Base-by-base conservation (phyloP, 2,329 filamentous ascomycete species). In the Lachnellula suecica region DNA sequence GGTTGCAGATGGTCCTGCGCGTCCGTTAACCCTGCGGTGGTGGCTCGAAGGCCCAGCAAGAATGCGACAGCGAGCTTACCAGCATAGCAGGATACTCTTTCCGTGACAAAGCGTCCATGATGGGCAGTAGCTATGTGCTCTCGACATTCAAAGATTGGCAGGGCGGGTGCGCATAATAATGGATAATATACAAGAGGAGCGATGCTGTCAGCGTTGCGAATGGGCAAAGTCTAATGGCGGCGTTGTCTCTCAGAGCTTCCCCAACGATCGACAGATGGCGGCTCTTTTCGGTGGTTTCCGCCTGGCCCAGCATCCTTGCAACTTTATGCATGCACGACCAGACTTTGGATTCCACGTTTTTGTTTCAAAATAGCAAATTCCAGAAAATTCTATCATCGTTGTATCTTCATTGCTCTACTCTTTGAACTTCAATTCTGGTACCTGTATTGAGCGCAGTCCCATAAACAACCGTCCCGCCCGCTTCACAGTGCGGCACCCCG, bases 41-140 rank as follows among this genome's bases (percentile, higher is more conserved):
- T 47, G 47, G 20, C 49, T 13, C n/a, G n/a, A n/a, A n/a, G n/a
- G n/a, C n/a, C n/a, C n/a, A n/a, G 52, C 45, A 44, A 35, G 29
- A 49, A 53, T 59, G 57, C 59, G 56, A 60, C 57, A 54, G 45
- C n/a, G 53, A 55, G 73, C 88, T 79, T 79, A 97, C 93, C 86
- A 96, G 86, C 83, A 97, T 87, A 64, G 85, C 87, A 71, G 93
- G 91, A 79, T 97, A 97, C 74, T 97, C 93, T 72, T 88, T 81
- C 74, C 91, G 84, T 70, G 89, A 86, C 68, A 93, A 81, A 67
- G 87, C 86, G 55, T 89, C 87, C 84, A 90, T 90, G 66, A 66
- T 72, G 45, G 19, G 43, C 70, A 44, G 25, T 52, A 44, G 25
- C 43, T n/a, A 24, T 45, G 45, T 60, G 45, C 47, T 60, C 45